phyloP scores from a whole-genome alignment of 2,329 filamentous ascomycete species.

The Alternaria sp. region DNA sequence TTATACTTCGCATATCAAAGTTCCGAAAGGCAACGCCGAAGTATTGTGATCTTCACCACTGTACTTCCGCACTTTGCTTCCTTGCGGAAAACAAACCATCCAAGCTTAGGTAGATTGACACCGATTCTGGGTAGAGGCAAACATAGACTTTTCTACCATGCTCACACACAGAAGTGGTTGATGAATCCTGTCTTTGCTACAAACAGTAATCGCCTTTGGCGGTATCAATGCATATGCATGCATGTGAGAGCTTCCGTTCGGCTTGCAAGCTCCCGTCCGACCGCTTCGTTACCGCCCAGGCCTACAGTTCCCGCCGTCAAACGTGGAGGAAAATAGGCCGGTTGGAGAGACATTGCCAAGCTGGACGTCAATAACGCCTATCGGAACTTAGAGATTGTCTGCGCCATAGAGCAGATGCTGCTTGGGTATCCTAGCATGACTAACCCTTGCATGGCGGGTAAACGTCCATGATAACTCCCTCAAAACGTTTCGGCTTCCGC shows the following conservation, averaged over 20 bases:
- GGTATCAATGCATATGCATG: constrained; percentile 1
- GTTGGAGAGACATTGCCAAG: background rate
- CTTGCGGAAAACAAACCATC: constrained; percentile 1
- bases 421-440: background rate
- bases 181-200: background rate
- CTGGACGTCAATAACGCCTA: constrained; percentile 13
- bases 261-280: background rate
- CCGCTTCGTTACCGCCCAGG: background rate
- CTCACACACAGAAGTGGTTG: background rate
- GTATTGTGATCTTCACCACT: background rate
- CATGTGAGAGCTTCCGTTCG: background rate
- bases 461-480: background rate
- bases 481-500: background rate
- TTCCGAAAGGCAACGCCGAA: background rate
- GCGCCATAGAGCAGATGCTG: constrained; percentile 2
- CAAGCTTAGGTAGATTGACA: background rate
- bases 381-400: constrained; percentile 7
- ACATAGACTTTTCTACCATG: background rate
- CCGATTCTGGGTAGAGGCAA: background rate
- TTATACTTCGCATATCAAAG: constrained; percentile 9
- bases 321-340: background rate
- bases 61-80: background rate
- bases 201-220: background rate
- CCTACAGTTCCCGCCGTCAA: constrained; percentile 9
- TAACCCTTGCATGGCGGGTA: background rate